Evolutionary conservation across 805 yeast species (phyloP), one percentile per base, ranked within the genome.

Genomic region (Wickerhamomyces bisporus): DNA sequence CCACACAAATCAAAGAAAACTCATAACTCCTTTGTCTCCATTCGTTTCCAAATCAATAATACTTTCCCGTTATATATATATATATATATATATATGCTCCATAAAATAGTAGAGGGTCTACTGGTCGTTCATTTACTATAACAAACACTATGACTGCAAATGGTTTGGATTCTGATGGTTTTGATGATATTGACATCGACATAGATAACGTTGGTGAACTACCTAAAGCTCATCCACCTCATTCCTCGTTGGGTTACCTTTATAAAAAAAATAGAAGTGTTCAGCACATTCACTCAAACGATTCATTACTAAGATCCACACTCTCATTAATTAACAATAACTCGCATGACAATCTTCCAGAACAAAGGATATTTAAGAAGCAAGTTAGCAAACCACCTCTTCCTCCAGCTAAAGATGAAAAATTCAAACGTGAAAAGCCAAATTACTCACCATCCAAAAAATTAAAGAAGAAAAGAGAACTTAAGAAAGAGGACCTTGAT

Each of bases 181-280:
- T 49, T 34, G 50, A 48, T 23, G 54, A 50, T 20, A 43, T 50
- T 11, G 52, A 48, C 16, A 42, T 50, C 12, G 52, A 46, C 18
- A 48, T 50, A 32, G 42, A 44, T 34, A 15, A 26, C 12, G 42
- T 45, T 13, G 32, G 42, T 2, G 41, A 38, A 20, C 32, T 41
- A 8, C 20, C 15, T 11, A 24, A 12, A 36, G 16, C 21, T 35
- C 23, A 30, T 10, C 26, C 33, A 16, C 28, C 32, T 5, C 41
- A 43, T 30, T 40, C 46, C 2, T 40, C 45, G 2, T 17, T 36
- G 12, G 34, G 34, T 2, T 41, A 44, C 18, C 19, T 44, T 25
- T 39, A 41, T 36, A 36, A 21, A 23, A 32, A 32, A 26, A 36
- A 28, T 18, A 23, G 42, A 32, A 34, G 34, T 12, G 26, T 19